phyloP scores from a whole-genome alignment of 1,284 basidiomycete species.

The Moniliophthora roreri region DNA sequence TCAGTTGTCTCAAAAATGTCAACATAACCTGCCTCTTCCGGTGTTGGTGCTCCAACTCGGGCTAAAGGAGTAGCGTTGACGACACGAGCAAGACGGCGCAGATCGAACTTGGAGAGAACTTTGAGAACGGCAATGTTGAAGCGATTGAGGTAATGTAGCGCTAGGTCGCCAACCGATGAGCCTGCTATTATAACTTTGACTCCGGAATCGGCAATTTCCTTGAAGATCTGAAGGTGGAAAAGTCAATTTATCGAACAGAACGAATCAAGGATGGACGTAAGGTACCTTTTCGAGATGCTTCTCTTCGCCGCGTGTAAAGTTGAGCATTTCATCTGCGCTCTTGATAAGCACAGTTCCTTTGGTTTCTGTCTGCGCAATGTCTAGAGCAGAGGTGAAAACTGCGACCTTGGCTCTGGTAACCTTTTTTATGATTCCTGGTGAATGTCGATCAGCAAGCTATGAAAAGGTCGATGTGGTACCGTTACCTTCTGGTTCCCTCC shows the following conservation, averaged over 20 bases:
- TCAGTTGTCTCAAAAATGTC: slow-evolving; percentile 96
- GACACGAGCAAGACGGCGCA: slow-evolving; percentile 91
- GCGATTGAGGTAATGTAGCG: slow-evolving; percentile 96
- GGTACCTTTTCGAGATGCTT: slow-evolving; percentile 89
- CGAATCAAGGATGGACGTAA: slow-evolving; percentile 4
- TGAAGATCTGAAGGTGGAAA: slow-evolving; percentile 73
- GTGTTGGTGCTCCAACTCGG: slow-evolving; percentile 91
- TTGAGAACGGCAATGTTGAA: slow-evolving; percentile 94
- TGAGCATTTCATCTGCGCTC: slow-evolving; percentile 94
- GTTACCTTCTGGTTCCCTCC: slow-evolving; percentile 89
- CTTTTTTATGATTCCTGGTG: slow-evolving; percentile 77
- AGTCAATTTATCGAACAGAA: not conserved
- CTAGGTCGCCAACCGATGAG: slow-evolving; percentile 92
- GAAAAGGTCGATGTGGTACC: not conserved
- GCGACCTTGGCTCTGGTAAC: slow-evolving; percentile 86
- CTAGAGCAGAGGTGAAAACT: slow-evolving; percentile 91
- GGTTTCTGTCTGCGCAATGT: slow-evolving; percentile 96
- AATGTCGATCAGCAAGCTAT: not conserved
- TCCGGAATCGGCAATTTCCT: slow-evolving; percentile 96
- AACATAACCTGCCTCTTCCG: slow-evolving; percentile 94
- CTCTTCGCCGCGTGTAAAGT: slow-evolving; percentile 96
- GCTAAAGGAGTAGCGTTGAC: slow-evolving; percentile 96
- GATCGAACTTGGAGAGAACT: slow-evolving; percentile 97
- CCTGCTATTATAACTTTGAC: slow-evolving; percentile 95
- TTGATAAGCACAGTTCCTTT: slow-evolving; percentile 98